Evolutionary conservation across 2,329 filamentous ascomycete species (phyloP).

Genomic region (Fusarium praegraminearum): DNA sequence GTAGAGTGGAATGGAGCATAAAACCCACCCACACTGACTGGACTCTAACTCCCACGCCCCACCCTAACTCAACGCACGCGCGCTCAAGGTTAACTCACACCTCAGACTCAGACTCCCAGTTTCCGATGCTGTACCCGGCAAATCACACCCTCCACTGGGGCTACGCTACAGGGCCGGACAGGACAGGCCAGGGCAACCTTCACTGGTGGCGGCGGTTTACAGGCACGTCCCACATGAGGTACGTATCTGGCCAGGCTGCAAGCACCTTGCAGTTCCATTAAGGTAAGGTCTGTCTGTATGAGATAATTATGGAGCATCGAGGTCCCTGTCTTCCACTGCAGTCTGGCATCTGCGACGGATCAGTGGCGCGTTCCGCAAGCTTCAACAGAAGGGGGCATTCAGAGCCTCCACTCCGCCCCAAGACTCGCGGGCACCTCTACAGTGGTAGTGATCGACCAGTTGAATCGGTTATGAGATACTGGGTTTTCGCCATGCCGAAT

Average conservation of each 20-base stretch:
- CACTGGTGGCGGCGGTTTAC: constrained; percentile 28
- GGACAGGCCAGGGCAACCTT: constrained; percentile 2
- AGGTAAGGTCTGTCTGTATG: constrained; percentile 29
- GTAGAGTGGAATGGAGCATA: constrained; percentile 36
- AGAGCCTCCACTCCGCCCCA: constrained; percentile 42
- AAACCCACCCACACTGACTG: constrained; percentile 40
- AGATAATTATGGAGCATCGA: constrained; percentile 45
- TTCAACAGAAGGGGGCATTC: constrained; percentile 20
- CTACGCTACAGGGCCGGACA: neutral
- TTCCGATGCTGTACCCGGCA: constrained; percentile 37
- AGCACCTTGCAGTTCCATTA: constrained; percentile 4
- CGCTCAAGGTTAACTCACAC: constrained; percentile 24
- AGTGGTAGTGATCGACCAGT: constrained; percentile 9
- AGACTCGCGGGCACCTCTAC: constrained; percentile 9
- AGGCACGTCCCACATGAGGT: constrained; percentile 29
- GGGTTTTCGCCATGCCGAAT: neutral
- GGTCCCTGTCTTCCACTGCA: constrained; percentile 30
- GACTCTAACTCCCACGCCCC: constrained; percentile 4
- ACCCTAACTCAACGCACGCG: constrained; percentile 29
- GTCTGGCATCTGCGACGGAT: constrained; percentile 25
- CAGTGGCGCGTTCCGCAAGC: constrained; percentile 48
- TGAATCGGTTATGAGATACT: neutral
- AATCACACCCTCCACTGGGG: constrained; percentile 29
- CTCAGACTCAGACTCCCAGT: constrained; percentile 35
- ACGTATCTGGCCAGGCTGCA: constrained; percentile 28